Percentiles rank a stretch among this genome's conserved stretches.
Evolutionary conservation across 2,329 filamentous ascomycete genomes (phyloP).

Genomic region (Neopestalotiopsis sp.): DNA sequence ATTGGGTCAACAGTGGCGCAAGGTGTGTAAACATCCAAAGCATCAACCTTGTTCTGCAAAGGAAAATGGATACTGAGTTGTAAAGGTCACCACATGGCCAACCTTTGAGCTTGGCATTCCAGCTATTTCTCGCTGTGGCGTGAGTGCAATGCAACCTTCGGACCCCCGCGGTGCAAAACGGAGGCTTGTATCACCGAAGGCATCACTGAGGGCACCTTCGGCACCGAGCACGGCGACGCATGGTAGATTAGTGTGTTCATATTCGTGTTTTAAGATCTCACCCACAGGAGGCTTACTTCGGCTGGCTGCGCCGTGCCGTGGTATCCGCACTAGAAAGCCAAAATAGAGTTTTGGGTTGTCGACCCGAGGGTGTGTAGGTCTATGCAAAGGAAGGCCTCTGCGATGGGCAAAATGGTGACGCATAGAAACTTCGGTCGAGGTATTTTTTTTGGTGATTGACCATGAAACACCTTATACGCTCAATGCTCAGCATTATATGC

Average conservation of each 20-base stretch:
- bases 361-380: background rate
- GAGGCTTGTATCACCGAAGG: background rate
- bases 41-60: background rate
- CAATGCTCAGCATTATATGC: background rate
- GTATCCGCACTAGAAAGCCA: background rate
- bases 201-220: background rate
- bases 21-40: background rate
- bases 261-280: slow-evolving; percentile 3
- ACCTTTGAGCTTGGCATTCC: background rate
- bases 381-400: background rate
- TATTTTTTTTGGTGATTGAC: background rate
- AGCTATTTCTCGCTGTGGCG: background rate
- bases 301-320: background rate
- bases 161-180: background rate
- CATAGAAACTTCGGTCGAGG: background rate
- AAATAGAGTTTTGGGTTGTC: background rate
- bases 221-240: background rate
- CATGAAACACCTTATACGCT: background rate
- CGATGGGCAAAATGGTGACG: background rate
- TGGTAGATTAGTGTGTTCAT: background rate
- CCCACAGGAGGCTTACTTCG: background rate
- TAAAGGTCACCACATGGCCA: background rate
- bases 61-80: background rate
- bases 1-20: background rate
- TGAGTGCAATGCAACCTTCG: background rate